Evolutionary conservation across 805 yeast species (phyloP), one percentile per base, ranked within the genome.

Genomic region (Teunomyces pallodes): DNA sequence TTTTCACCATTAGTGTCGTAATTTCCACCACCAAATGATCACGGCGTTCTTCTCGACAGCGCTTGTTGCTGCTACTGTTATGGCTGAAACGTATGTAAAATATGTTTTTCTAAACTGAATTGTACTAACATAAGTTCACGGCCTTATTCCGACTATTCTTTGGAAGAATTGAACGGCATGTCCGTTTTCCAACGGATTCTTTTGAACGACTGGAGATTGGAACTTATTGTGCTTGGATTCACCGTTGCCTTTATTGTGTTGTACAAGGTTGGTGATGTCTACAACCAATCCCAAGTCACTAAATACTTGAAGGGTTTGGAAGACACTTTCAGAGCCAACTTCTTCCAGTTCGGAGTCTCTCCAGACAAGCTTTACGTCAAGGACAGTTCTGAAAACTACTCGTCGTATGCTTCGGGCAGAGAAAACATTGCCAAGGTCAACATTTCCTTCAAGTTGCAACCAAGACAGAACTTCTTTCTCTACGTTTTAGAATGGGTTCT

Each of bases 341-440:
- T 94, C 64, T 81, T 75, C 58, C 90, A 86, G 63, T 91, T 86
- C 50, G 96, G 96, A 52, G 80, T 76, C 31, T 60, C 73, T 5
- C 48, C 60, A 35, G 70, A 67, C 17, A 64, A 73, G 48, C 67
- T 81, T 58, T 74, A 76, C 53, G 73, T 83, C 55, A 77, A 80
- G 64, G 95, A 86, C 61, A 79, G 82, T 43, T 71, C 83, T 24
- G 83, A 85, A 57, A 72, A 76, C 50, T 89, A 68, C 66, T 68
- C 78, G 74, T 74, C 87, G 32, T 94, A 89, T 64, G 96, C 97
- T 38, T 80, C 96, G 48, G 99, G 99, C 52, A 84, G 99, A 66
- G 72, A 81, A 50, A 85, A 89, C 65, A 77, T 94, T 51, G 82
- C 82, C 51, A 76, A 80, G 47, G 69, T 90, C 49, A 70, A 77